These are phyloP conservation scores for Fusarium albosuccineum DNA, from an alignment of 2,329 filamentous ascomycete genomes.

Conservation along the genomic window DNA sequence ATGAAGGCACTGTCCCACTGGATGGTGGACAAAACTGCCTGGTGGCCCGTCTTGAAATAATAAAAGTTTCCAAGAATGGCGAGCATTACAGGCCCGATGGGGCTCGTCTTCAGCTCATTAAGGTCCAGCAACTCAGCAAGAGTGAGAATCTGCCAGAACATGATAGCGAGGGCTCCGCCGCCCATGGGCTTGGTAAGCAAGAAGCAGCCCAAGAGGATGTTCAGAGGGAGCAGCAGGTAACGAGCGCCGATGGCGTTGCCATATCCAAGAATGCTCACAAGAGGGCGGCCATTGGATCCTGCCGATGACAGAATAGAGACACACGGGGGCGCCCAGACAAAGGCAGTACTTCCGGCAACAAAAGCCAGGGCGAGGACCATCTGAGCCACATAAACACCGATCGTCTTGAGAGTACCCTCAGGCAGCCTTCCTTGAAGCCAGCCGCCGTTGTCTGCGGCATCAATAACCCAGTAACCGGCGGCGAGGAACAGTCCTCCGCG, in stretches of 20 bases:
- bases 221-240: constrained; percentile 86
- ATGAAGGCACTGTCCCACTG: constrained; percentile 98
- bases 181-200: constrained; percentile 96
- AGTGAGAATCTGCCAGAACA: constrained; percentile 90
- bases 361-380: constrained; percentile 83
- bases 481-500: constrained; percentile 80
- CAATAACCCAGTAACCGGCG: constrained; percentile 88
- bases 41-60: constrained; percentile 98
- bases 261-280: constrained; percentile 88
- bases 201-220: constrained; percentile 81
- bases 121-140: constrained; percentile 75
- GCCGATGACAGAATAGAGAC: constrained; percentile 75
- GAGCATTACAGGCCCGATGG: constrained; percentile 86
- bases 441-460: constrained; percentile 86
- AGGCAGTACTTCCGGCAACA: constrained; percentile 86
- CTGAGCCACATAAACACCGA: constrained; percentile 84
- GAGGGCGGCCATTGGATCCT: constrained; percentile 59
- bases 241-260: constrained; percentile 93
- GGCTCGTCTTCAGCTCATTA: constrained; percentile 70
- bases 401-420: constrained; percentile 75
- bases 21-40: constrained; percentile 86
- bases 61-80: constrained; percentile 92
- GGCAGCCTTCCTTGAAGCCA: constrained; percentile 75
- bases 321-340: constrained; percentile 86
- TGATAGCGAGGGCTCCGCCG: constrained; percentile 82